Percentiles rank a stretch among this genome's conserved stretches.
These are phyloP conservation scores for Lipomyces yamadae DNA, from an alignment of 805 yeast genomes.

Conservation along the genomic window DNA sequence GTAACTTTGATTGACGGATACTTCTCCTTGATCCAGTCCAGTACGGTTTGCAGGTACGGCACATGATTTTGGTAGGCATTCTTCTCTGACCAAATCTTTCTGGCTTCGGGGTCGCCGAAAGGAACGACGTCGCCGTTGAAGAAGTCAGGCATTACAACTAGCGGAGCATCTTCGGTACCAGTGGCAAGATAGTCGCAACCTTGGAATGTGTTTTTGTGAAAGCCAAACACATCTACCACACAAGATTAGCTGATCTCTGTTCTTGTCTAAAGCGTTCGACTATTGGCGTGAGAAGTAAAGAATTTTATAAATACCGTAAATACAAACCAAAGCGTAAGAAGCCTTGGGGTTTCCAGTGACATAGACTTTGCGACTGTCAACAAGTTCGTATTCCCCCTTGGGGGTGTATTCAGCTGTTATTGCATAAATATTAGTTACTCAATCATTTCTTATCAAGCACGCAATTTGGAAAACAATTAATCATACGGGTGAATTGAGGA, in stretches of 20 bases:
- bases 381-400: slow-evolving; percentile 15
- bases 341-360: slow-evolving; percentile 23
- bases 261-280: neutral
- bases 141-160: slow-evolving; percentile 37
- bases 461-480: neutral
- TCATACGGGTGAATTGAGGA: slow-evolving; percentile 31
- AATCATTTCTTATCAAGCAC: neutral
- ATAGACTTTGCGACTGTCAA: slow-evolving; percentile 21
- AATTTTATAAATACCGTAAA: slow-evolving; percentile 20
- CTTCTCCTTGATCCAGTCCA: slow-evolving; percentile 14
- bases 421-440: neutral
- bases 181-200: slow-evolving; percentile 35
- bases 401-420: slow-evolving; percentile 30
- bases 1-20: slow-evolving; percentile 23
- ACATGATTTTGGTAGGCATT: slow-evolving; percentile 13
- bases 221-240: slow-evolving; percentile 30
- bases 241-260: neutral
- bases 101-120: slow-evolving; percentile 14
- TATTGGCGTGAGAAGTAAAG: neutral
- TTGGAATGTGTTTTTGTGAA: slow-evolving; percentile 31
- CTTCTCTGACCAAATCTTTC: slow-evolving; percentile 22
- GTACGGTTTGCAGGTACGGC: slow-evolving; percentile 15
- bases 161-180: slow-evolving; percentile 20
- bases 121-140: slow-evolving; percentile 20
- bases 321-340: slow-evolving; percentile 26